Conservation (phyloP, 805 yeast species). For the Kodamaea sagamina region DNA sequence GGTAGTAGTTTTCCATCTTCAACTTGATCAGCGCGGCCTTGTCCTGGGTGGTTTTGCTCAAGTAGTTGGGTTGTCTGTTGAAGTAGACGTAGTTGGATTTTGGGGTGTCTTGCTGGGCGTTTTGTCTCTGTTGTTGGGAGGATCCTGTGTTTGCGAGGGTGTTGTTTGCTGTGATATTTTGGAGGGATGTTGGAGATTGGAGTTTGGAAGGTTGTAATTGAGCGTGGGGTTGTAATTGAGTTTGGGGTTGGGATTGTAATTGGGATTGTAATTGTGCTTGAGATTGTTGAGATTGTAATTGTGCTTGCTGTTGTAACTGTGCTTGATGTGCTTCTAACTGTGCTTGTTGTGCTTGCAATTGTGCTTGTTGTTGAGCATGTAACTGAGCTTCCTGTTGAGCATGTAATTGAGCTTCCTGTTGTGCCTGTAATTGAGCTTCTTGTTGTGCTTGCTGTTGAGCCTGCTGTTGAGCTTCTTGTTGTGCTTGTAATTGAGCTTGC, state of each 20-base stretch:
- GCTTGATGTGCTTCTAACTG: constrained; percentile 7
- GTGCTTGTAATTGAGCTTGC: constrained; percentile 13
- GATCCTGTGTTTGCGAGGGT: constrained; percentile 13
- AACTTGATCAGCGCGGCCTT: constrained; percentile 82
- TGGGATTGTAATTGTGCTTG: constrained; percentile 18
- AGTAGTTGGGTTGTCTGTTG: constrained; percentile 78
- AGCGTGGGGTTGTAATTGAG: constrained; percentile 16
- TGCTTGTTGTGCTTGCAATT: constrained; percentile 17
- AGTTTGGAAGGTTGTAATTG: constrained; percentile 14
- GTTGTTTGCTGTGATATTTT: constrained; percentile 19
- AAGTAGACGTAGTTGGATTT: constrained; percentile 61
- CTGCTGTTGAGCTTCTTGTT: constrained; percentile 17
- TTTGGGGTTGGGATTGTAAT: constrained; percentile 17
- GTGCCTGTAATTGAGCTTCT: constrained; percentile 10
- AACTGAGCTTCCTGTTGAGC: constrained; percentile 16
- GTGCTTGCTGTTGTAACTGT: too few relatives aligned
- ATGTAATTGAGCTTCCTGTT: constrained; percentile 14
- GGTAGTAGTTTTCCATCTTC: constrained; percentile 80
- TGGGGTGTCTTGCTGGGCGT: constrained; percentile 6
- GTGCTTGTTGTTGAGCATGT: constrained; percentile 16
- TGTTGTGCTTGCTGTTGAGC: constrained; percentile 15
- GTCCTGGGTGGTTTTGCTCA: constrained; percentile 76
- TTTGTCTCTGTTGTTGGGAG: constrained; percentile 11
- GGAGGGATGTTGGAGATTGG: constrained; percentile 3
- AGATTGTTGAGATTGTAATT: constrained; percentile 17